Evolutionary conservation across 495 filamentous ascomycete genomes (phyloP).

Genomic region (Pyrenula massariospora): DNA sequence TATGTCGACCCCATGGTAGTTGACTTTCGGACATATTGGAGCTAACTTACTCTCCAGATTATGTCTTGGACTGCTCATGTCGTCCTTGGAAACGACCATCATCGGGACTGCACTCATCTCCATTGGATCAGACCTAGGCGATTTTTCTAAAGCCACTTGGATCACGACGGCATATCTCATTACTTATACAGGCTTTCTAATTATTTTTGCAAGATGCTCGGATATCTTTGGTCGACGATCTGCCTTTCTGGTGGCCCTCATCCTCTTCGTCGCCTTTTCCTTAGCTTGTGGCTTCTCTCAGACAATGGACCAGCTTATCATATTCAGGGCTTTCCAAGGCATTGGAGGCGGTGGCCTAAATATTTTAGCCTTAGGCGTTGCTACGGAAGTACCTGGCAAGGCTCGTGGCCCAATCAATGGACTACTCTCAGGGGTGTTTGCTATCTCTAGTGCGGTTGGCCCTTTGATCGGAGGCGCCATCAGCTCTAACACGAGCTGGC

Average conservation of each 20-base stretch:
- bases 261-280: constrained; percentile 41
- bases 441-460: constrained; percentile 20
- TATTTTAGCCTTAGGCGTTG: constrained; percentile 22
- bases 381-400: constrained; percentile 39
- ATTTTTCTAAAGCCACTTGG: constrained; percentile 36
- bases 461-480: constrained; percentile 32
- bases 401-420: constrained; percentile 21
- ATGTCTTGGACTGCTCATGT: constrained; percentile 39
- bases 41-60: no score
- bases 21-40: no score
- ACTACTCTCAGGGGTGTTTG: constrained; percentile 6
- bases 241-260: constrained; percentile 31
- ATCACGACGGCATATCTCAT: constrained; percentile 42
- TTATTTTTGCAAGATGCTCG: constrained; percentile 42
- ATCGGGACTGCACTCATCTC: constrained; percentile 48
- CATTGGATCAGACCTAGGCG: constrained; percentile 36
- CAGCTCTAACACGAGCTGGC: constrained; percentile 24
- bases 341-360: background rate
- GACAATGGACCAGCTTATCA: constrained; percentile 38
- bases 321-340: constrained; percentile 10
- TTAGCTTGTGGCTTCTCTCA: constrained; percentile 38
- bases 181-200: constrained; percentile 43
- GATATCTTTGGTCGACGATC: constrained; percentile 42
- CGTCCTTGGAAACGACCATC: constrained; percentile 44
- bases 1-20: background rate